These are phyloP conservation scores for Laguncularia racemosa DNA, from an alignment of 345 rosid genomes.

Conservation along the genomic window DNA sequence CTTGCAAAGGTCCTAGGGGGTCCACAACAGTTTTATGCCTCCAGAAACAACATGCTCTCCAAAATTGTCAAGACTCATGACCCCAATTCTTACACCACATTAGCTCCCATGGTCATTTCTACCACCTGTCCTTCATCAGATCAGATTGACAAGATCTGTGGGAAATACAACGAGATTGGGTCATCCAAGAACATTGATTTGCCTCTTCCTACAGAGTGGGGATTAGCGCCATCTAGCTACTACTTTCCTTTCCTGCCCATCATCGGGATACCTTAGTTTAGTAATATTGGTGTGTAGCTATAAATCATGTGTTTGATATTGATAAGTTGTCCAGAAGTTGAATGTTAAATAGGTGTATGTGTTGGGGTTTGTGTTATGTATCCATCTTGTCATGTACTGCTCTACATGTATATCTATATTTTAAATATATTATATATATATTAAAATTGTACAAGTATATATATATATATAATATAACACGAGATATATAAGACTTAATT, in stretches of 20 bases:
- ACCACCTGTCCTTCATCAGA: constrained; percentile 32
- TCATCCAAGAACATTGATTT: constrained; percentile 68
- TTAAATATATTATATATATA: too few species aligned
- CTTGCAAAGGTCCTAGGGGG: constrained; percentile 59
- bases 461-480: too few species aligned
- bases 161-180: constrained; percentile 10
- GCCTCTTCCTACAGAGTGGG: constrained; percentile 84
- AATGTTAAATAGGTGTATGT: too few species aligned
- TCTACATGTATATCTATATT: too few species aligned
- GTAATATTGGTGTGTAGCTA: too few species aligned
- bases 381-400: too few species aligned
- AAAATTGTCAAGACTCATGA: constrained; percentile 27
- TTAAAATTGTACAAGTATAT: too few species aligned
- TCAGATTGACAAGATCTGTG: constrained; percentile 13
- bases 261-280: constrained; percentile 63
- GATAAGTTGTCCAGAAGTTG: too few species aligned
- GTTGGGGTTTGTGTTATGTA: too few species aligned
- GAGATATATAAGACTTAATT: too few species aligned
- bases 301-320: too few species aligned
- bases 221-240: constrained; percentile 81
- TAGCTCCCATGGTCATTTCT: constrained; percentile 59
- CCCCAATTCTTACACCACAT: constrained; percentile 30
- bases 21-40: constrained; percentile 43
- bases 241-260: constrained; percentile 77
- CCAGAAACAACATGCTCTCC: constrained; percentile 33